Conservation (phyloP, 2,329 filamentous ascomycete species). For the Pyricularia grisea region DNA sequence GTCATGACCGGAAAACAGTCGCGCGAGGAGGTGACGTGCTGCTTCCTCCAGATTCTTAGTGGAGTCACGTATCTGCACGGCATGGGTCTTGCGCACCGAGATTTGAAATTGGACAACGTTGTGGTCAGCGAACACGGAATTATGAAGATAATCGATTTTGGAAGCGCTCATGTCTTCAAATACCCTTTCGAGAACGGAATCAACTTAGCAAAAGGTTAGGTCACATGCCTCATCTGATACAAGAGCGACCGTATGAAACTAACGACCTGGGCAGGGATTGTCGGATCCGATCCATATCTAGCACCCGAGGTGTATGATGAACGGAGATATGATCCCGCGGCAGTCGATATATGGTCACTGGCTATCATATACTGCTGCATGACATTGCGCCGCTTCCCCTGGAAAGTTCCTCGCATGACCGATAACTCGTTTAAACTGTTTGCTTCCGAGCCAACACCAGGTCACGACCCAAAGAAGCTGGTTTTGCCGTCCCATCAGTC, state of each 20-base stretch:
- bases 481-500: conserved; percentile 23
- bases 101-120: conserved; percentile 95
- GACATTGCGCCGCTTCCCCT: conserved; percentile 88
- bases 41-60: conserved; percentile 88
- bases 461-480: conserved; percentile 49
- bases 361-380: conserved; percentile 99
- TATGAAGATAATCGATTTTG: conserved; percentile 99
- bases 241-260: not conserved
- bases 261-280: conserved; percentile 35
- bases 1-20: conserved; percentile 99
- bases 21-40: conserved; percentile 81
- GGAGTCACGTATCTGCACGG: conserved; percentile 91
- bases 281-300: conserved; percentile 88
- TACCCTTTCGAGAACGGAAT: conserved; percentile 94
- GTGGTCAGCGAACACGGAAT: conserved; percentile 94
- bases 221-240: conserved; percentile 7
- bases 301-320: conserved; percentile 95
- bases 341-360: conserved; percentile 94
- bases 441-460: conserved; percentile 72
- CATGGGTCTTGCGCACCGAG: conserved; percentile 89
- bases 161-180: conserved; percentile 90
- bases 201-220: conserved; percentile 71
- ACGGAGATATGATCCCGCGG: conserved; percentile 85
- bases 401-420: conserved; percentile 85
- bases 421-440: conserved; percentile 97